Conservation (phyloP, 768 basidiomycete genomes). For the Boletales sp. region DNA sequence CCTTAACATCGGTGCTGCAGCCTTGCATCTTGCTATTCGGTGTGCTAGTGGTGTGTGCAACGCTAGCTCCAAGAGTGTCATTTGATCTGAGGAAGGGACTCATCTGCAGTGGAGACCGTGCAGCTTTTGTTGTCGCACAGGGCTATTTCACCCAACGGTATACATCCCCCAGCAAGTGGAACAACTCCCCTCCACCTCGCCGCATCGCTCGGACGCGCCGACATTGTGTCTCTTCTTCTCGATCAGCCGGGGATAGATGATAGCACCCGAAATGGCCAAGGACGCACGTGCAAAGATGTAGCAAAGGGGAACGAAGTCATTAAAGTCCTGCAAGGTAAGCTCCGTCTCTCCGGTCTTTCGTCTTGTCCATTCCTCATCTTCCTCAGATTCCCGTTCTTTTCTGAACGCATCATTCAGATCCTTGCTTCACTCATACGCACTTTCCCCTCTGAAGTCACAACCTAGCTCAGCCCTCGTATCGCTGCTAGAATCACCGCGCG, state of each 20-base stretch:
- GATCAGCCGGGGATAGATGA: constrained; percentile 83
- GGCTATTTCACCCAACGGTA: constrained; percentile 74
- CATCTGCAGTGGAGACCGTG: constrained; percentile 58
- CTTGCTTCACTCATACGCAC: constrained; percentile 66
- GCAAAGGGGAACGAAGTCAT: constrained; percentile 66
- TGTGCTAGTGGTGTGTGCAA: constrained; percentile 65
- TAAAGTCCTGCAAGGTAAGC: constrained; percentile 65
- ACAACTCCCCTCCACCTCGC: constrained; percentile 72
- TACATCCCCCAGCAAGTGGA: constrained; percentile 70
- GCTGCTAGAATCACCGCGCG: constrained; percentile 68
- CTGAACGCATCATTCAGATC: constrained; percentile 74
- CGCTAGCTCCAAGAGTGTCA: background rate
- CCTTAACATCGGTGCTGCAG: constrained; percentile 67
- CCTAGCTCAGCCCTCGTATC: constrained; percentile 46
- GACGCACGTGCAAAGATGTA: constrained; percentile 67
- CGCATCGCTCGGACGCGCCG: constrained; percentile 66
- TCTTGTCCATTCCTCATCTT: constrained; percentile 3
- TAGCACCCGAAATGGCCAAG: constrained; percentile 60
- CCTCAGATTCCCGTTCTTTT: constrained; percentile 69
- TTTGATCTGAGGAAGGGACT: background rate
- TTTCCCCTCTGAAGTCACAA: constrained; percentile 45
- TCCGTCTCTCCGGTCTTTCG: background rate
- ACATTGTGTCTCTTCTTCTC: constrained; percentile 71
- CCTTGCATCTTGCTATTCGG: constrained; percentile 78
- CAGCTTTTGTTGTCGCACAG: constrained; percentile 65